Conservation (phyloP, 78 protist species). For the Dictyostelium firmibasis region DNA sequence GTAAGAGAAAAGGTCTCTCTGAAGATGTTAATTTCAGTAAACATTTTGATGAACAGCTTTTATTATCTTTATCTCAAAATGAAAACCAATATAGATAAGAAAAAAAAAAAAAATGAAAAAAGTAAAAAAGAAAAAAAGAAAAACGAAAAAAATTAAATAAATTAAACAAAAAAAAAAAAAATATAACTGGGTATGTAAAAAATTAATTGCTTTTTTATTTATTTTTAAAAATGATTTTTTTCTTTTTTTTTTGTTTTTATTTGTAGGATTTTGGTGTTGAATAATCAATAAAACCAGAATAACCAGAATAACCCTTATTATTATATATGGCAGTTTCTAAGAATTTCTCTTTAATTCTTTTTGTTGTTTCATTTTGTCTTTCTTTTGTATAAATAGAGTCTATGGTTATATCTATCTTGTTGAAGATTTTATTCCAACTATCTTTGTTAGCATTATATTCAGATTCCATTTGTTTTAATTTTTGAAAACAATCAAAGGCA, state of each 20-base stretch:
- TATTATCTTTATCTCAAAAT: conserved; percentile 30
- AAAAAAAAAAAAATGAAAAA: background rate
- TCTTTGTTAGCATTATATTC: background rate
- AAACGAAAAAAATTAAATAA: too few relatives aligned
- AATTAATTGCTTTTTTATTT: too few relatives aligned
- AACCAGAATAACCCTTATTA: too few relatives aligned
- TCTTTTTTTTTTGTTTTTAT: too few relatives aligned
- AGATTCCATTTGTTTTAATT: background rate
- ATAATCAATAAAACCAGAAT: too few relatives aligned
- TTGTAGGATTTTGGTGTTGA: too few relatives aligned
- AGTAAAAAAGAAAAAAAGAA: background rate
- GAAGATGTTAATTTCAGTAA: conserved; percentile 83
- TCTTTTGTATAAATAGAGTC: too few relatives aligned
- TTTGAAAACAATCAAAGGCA: background rate
- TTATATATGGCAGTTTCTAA: too few relatives aligned
- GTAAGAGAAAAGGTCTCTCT: conserved; percentile 97
- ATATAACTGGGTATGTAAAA: too few relatives aligned
- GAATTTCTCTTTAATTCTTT: background rate
- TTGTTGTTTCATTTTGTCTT: background rate
- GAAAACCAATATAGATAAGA: conserved; percentile 3
- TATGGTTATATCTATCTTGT: background rate
- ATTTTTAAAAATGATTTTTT: too few relatives aligned
- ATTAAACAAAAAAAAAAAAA: too few relatives aligned
- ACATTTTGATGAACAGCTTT: conserved; percentile 50
- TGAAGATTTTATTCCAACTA: background rate